Evolutionary conservation across 768 basidiomycete species (phyloP), one percentile per base, ranked within the genome.

Genomic region (Phanerochaete carnosa): DNA sequence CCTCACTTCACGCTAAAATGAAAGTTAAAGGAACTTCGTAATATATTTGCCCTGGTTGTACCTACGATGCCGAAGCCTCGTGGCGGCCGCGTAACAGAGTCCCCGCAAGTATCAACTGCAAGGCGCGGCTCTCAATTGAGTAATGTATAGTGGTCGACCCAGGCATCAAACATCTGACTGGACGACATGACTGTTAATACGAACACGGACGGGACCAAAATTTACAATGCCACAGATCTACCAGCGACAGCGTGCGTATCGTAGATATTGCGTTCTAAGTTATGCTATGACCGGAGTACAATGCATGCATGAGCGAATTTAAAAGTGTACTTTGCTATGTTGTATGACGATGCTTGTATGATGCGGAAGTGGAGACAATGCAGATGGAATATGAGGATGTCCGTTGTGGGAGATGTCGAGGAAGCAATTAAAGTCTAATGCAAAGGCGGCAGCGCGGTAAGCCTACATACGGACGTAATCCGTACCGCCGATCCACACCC

Each of bases 1-100:
- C 79, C 89, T 65, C 70, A 95, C 96, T 84, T 84, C 63, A 95
- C 76, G 73, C 85, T 92, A 75, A 98, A 99, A 70, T 83, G 85
- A 79, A 99, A 98, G 74, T 99, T 99, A 79, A 99, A 99, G 54
- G 29, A 35, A 55, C 33, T 23, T 52, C 29, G 16, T 52, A 52
- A 52, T 52, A 52, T 30, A 43, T 43, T 4, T 43, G 39, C 39
- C 19, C 39, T 43, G 19, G 19, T 43, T 43, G 39, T 43, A 43
- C 39, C 16, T 13, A 35, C 13, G 33, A 35, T 13, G 6, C 7
- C 33, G 33, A 35, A n/a, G n/a, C n/a, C 33, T 35, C 33, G 33
- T 13, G 6, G 33, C 33, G 33, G n/a, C 33, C 7, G 33, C 33
- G 33, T 35, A 35, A 6, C 33, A 13, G 33, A 35, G 33, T 35